Percentiles rank a stretch among this genome's conserved stretches.
Conservation (phyloP, 345 rosid genomes). For the Gossypium thurberi region DNA sequence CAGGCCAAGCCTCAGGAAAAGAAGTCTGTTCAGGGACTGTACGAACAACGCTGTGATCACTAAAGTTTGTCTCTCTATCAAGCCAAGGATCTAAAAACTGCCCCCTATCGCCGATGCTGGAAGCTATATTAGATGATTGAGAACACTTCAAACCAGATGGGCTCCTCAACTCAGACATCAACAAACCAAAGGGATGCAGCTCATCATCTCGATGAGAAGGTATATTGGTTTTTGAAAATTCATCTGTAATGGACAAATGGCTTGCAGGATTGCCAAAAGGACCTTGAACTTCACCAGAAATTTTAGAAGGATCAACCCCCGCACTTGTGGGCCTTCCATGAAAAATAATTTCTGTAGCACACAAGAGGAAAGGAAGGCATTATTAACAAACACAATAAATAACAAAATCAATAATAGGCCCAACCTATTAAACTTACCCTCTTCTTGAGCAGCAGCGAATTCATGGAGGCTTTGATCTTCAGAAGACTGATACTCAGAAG, state of each 20-base stretch:
- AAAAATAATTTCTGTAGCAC: slow-evolving; percentile 39
- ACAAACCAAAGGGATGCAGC: slow-evolving; percentile 55
- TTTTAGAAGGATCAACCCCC: slow-evolving; percentile 16
- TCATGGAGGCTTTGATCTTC: slow-evolving; percentile 27
- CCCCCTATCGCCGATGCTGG: slow-evolving; percentile 25
- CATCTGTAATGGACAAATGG: slow-evolving; percentile 28
- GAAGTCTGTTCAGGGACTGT: slow-evolving; percentile 25
- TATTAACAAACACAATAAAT: not conserved
- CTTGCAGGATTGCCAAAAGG: slow-evolving; percentile 21
- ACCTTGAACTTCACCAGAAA: slow-evolving; percentile 22
- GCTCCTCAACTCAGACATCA: slow-evolving; percentile 54
- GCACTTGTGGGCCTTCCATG: slow-evolving; percentile 42
- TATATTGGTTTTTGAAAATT: slow-evolving; percentile 22
- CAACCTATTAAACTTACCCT: slow-evolving; percentile 30
- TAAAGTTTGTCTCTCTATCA: slow-evolving; percentile 18
- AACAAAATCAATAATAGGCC: slow-evolving; percentile 15
- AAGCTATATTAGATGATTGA: slow-evolving; percentile 28
- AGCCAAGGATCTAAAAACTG: slow-evolving; percentile 22
- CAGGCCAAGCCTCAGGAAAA: slow-evolving; percentile 31
- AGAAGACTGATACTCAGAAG: slow-evolving; percentile 10
- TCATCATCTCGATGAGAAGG: slow-evolving; percentile 37
- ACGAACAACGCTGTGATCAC: slow-evolving; percentile 16
- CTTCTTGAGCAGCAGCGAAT: slow-evolving; percentile 33
- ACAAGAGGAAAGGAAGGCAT: slow-evolving; percentile 9
- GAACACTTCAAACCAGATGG: slow-evolving; percentile 27